Percentiles rank a stretch among this genome's conserved stretches.
Evolutionary conservation across 495 filamentous ascomycete species (phyloP).

Genomic region (Penicillium salamii): DNA sequence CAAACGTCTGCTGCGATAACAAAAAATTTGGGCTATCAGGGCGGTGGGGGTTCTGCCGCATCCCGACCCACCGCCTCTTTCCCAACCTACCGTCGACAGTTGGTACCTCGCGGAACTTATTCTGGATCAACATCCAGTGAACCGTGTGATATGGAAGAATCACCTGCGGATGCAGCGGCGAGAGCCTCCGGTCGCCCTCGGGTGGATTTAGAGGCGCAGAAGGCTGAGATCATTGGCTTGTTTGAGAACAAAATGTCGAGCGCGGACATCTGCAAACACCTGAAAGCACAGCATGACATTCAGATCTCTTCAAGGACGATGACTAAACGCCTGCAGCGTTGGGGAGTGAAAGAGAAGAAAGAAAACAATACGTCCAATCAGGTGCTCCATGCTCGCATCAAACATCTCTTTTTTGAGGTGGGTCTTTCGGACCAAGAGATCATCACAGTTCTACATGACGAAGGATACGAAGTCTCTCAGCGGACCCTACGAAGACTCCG

Average conservation of each 20-base stretch:
- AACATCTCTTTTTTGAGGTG: constrained; percentile 4
- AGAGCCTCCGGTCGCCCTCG: not conserved
- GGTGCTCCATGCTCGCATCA: constrained; percentile 2
- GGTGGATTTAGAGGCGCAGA: not conserved
- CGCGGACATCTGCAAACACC: constrained; percentile 7
- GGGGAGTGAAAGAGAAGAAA: constrained; percentile 5
- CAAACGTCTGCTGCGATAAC: constrained; percentile 18
- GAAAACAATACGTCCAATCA: constrained; percentile 1
- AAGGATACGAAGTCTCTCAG: constrained; percentile 3
- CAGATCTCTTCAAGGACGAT: constrained; percentile 6
- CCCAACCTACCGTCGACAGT: not conserved
- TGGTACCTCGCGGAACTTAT: not conserved
- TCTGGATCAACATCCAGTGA: not conserved
- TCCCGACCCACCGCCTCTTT: not conserved
- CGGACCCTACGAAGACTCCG: constrained; percentile 7
- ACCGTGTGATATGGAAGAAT: not conserved
- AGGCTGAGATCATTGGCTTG: not conserved
- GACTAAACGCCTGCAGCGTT: constrained; percentile 3
- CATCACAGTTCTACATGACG: constrained; percentile 2
- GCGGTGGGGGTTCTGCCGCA: constrained; percentile 23
- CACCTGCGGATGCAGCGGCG: not conserved
- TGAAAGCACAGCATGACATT: constrained; percentile 7
- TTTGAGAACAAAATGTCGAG: constrained; percentile 6
- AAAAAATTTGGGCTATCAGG: constrained; percentile 27
- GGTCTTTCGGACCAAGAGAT: constrained; percentile 4